These are phyloP conservation scores for Pholiota microspora DNA, from an alignment of 768 basidiomycete species.

Conservation along the genomic window DNA sequence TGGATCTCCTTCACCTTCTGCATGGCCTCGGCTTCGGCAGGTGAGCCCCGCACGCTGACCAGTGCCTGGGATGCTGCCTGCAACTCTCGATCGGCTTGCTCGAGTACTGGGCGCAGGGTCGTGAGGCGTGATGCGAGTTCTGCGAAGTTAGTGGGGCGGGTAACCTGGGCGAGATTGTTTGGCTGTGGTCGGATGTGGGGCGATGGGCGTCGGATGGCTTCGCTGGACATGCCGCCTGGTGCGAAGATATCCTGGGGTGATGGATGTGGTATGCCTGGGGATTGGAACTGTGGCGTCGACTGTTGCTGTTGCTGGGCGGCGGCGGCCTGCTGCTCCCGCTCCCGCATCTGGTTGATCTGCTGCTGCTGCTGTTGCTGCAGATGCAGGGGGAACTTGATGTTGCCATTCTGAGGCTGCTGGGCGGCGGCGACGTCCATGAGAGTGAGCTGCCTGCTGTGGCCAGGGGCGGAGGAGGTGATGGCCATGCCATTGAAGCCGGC, in stretches of 20 bases:
- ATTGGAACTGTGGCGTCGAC: conserved; percentile 25
- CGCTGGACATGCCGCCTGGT: conserved; percentile 40
- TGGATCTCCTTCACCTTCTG: conserved; percentile 16
- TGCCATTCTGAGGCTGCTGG: conserved; percentile 42
- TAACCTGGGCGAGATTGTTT: conserved; percentile 7
- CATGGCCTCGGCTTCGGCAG: conserved; percentile 11
- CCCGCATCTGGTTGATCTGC: conserved; percentile 18
- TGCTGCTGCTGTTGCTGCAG: conserved; percentile 31
- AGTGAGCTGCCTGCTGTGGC: conserved; percentile 39
- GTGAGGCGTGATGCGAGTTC: too few relatives aligned
- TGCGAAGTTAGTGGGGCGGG: not conserved
- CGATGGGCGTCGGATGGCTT: conserved; percentile 47
- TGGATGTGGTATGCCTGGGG: conserved; percentile 36
- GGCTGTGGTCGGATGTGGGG: conserved; percentile 28
- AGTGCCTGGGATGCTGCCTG: not conserved
- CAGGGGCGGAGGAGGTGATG: conserved; percentile 15
- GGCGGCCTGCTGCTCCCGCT: conserved; percentile 20
- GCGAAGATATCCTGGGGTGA: conserved; percentile 46
- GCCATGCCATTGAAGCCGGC: conserved; percentile 22
- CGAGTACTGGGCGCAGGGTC: too few relatives aligned
- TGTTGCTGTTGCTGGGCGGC: conserved; percentile 26
- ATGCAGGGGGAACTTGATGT: conserved; percentile 34
- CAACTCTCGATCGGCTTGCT: conserved; percentile 10
- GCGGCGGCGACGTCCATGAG: conserved; percentile 45
- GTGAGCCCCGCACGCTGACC: conserved; percentile 7